phyloP scores from a whole-genome alignment of 306 rosid genomes.

The Citrullus colocynthis region DNA sequence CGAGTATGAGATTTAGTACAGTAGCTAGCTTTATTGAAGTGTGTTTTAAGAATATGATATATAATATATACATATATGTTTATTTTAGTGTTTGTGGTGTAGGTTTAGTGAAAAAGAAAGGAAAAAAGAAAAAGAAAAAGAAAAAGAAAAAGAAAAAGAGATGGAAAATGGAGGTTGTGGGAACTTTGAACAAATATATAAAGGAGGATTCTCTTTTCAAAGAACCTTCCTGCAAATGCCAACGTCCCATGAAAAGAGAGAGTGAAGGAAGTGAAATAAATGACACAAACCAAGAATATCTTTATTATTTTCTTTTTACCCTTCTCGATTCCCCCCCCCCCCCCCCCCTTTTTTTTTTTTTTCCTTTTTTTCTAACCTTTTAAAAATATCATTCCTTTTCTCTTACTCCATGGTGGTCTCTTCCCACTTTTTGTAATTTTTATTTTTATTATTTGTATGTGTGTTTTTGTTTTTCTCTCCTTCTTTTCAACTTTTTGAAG shows the following conservation, averaged over 20 bases:
- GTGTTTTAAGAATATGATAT: too few species aligned
- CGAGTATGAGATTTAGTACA: too few species aligned
- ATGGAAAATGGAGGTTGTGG: neutral
- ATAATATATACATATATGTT: too few species aligned
- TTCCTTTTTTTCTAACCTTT: neutral
- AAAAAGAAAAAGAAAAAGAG: neutral
- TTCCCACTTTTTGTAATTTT: neutral
- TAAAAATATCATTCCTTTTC: neutral
- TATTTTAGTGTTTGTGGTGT: too few species aligned
- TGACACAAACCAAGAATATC: too few species aligned
- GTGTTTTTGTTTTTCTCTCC: neutral
- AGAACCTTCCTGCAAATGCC: conserved; percentile 1
- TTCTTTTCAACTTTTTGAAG: neutral
- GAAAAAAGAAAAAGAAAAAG: neutral
- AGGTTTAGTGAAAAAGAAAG: neutral
- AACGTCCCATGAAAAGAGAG: neutral
- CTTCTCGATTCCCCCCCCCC: neutral
- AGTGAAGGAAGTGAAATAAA: neutral
- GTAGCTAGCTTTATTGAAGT: too few species aligned
- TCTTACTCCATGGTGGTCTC: neutral
- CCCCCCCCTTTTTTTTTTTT: too few species aligned
- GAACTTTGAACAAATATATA: neutral
- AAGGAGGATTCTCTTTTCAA: conserved; percentile 1
- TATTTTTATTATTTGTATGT: too few species aligned
- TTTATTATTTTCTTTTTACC: neutral